These are phyloP conservation scores for Pinus taeda DNA, from an alignment of 75 land plant genomes.

Conservation along the genomic window DNA sequence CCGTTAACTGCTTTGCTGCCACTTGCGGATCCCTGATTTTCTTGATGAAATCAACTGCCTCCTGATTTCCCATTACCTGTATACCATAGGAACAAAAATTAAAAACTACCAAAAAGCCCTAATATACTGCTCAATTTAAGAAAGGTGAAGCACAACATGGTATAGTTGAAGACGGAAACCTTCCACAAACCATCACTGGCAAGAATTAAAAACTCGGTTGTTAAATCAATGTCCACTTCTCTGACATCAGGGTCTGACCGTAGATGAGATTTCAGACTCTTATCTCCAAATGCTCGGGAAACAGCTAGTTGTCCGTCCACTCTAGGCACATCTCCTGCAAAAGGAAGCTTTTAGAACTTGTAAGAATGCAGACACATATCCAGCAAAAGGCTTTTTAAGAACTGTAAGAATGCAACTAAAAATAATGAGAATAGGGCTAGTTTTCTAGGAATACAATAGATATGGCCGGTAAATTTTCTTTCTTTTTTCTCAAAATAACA, in stretches of 20 bases:
- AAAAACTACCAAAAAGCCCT: not conserved
- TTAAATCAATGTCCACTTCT: constrained; percentile 21
- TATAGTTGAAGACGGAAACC: constrained; percentile 17
- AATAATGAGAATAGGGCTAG: not conserved
- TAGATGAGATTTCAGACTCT: constrained; percentile 57
- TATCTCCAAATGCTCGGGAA: constrained; percentile 73
- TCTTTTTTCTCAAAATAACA: too few species aligned
- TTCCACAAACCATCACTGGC: constrained; percentile 79
- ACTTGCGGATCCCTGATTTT: constrained; percentile 41
- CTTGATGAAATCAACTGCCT: constrained; percentile 43
- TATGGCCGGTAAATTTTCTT: not conserved
- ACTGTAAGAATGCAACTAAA: not conserved
- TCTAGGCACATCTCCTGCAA: constrained; percentile 66
- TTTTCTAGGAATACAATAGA: not conserved
- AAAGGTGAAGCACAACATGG: not conserved
- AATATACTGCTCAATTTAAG: not conserved
- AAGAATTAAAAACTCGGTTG: constrained; percentile 47
- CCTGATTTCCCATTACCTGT: constrained; percentile 59
- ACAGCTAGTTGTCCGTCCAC: constrained; percentile 76
- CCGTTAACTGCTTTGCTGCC: constrained; percentile 56
- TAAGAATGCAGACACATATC: not conserved
- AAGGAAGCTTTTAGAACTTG: not conserved
- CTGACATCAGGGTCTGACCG: constrained; percentile 55
- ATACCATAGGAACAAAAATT: constrained; percentile 1
- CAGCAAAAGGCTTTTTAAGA: not conserved